Base-by-base conservation (phyloP, 306 rosid species). In the Dalbergia cultrata region DNA sequence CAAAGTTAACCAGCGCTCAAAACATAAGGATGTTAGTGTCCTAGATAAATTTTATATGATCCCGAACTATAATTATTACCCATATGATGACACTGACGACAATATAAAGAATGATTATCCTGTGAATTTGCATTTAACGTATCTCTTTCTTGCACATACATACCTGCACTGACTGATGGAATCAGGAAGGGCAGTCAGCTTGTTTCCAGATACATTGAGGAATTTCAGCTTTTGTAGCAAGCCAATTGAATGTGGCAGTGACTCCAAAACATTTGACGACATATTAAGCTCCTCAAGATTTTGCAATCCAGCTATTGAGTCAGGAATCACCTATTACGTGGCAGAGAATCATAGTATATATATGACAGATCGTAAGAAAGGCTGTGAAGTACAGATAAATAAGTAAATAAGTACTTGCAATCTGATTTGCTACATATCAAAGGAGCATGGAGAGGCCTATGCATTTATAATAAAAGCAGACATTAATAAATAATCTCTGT, bases 161-260 rank as follows among this genome's bases (percentile, higher is more conserved):
- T 83, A 95, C 99, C 92, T 90, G 99, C 99, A 95, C 13, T 87
- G 89, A 84, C 91, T 82, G 61, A 93, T 87, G 61, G 96, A 69
- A 76, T 95, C 98, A 49, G 99, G 99, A 82, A 95, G 97, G 64
- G 88, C 70, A 19, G 0, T 64, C 22, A 95, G 82, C 91, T 90
- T 95, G 92, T 95, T 95, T 53, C 87, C 93, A 0, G 93, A 88
- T 67, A 90, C 93, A 86, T 82, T 88, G 56, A 95, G 89, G 53
- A 90, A 22, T 78, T 89, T 95, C 87, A 95, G 75, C 74, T 85
- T 92, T 33, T 93, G 97, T 85, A 95, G 70, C 84, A 89, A 75
- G 64, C 99, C 99, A 84, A 93, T 91, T 12, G 97, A 74, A 71
- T 95, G 97, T 2, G 99, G 98, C 62, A 95, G 86, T 4, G 88